These are phyloP conservation scores for Pythium aquatile DNA, from an alignment of 352 stramenopile genomes.

Conservation along the genomic window DNA sequence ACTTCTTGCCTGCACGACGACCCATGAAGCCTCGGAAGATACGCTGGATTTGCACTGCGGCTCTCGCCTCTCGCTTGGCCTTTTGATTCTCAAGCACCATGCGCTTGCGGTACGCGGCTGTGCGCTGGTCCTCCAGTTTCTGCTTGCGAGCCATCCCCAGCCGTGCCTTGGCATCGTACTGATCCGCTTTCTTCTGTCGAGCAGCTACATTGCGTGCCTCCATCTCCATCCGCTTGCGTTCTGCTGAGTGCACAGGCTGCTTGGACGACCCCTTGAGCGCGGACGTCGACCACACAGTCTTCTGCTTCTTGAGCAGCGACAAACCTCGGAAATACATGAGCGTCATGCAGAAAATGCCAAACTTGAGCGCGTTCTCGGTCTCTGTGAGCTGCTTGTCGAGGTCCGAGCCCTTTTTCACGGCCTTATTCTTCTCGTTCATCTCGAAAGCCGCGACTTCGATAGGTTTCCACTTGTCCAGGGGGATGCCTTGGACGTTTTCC, in stretches of 20 bases:
- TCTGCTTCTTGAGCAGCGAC: slow-evolving; percentile 85
- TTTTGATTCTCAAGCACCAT: slow-evolving; percentile 65
- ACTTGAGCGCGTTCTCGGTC: slow-evolving; percentile 93
- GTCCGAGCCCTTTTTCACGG: slow-evolving; percentile 60
- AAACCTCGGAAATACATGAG: slow-evolving; percentile 96
- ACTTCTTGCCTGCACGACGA: slow-evolving; percentile 76
- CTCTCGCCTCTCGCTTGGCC: slow-evolving; percentile 52
- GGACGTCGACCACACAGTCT: slow-evolving; percentile 66
- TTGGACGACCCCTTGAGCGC: slow-evolving; percentile 27
- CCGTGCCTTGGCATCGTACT: slow-evolving; percentile 62
- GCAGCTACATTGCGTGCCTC: slow-evolving; percentile 44
- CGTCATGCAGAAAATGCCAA: slow-evolving; percentile 95
- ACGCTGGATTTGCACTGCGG: slow-evolving; percentile 64
- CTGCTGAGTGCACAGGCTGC: slow-evolving; percentile 29
- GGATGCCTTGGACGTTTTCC: slow-evolving; percentile 47
- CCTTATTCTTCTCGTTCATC: slow-evolving; percentile 51
- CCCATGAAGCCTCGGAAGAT: slow-evolving; percentile 79
- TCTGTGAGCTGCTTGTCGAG: slow-evolving; percentile 71
- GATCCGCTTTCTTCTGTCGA: slow-evolving; percentile 35
- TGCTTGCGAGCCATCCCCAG: slow-evolving; percentile 55
- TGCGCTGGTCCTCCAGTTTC: slow-evolving; percentile 65
- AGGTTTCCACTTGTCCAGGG: slow-evolving; percentile 70
- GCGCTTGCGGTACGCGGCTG: slow-evolving; percentile 53
- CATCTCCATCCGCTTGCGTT: slow-evolving; percentile 52
- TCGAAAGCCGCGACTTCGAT: slow-evolving; percentile 69